Conservation (phyloP, 2,329 filamentous ascomycete genomes). For the Neofusicoccum cordaticola region DNA sequence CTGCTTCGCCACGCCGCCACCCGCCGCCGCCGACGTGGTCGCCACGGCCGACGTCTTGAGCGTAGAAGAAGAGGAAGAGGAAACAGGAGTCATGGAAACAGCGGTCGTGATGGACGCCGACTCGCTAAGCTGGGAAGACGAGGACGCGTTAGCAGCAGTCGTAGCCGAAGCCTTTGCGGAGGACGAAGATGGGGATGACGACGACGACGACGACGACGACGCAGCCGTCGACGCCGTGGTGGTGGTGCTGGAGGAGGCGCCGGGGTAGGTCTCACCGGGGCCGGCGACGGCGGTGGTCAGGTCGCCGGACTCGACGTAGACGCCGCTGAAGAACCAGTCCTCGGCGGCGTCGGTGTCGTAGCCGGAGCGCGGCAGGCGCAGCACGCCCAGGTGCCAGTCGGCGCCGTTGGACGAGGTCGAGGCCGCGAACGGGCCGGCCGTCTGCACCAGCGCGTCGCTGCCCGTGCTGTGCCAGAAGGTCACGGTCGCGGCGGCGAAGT, state of each 20-base stretch:
- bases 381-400: slow-evolving; percentile 71
- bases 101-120: neutral
- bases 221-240: neutral
- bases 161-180: neutral
- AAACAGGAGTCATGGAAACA: neutral
- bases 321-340: slow-evolving; percentile 70
- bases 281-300: slow-evolving; percentile 27
- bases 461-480: slow-evolving; percentile 70
- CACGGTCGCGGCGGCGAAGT: slow-evolving; percentile 62
- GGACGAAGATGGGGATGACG: no score
- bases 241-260: no score
- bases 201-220: neutral
- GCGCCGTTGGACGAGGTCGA: slow-evolving; percentile 64
- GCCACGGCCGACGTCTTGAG: neutral
- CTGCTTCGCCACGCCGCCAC: neutral
- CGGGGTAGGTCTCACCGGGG: slow-evolving; percentile 15
- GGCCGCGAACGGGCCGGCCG: slow-evolving; percentile 59
- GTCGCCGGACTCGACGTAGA: slow-evolving; percentile 65
- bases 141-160: neutral
- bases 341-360: slow-evolving; percentile 53
- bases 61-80: neutral
- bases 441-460: slow-evolving; percentile 54
- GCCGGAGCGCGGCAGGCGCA: slow-evolving; percentile 60
- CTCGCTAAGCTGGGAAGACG: neutral
- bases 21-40: neutral